Percentiles rank a stretch among this genome's conserved stretches.
These are phyloP conservation scores for Wickerhamomyces hampshirensis DNA, from an alignment of 805 yeast species.

Conservation along the genomic window DNA sequence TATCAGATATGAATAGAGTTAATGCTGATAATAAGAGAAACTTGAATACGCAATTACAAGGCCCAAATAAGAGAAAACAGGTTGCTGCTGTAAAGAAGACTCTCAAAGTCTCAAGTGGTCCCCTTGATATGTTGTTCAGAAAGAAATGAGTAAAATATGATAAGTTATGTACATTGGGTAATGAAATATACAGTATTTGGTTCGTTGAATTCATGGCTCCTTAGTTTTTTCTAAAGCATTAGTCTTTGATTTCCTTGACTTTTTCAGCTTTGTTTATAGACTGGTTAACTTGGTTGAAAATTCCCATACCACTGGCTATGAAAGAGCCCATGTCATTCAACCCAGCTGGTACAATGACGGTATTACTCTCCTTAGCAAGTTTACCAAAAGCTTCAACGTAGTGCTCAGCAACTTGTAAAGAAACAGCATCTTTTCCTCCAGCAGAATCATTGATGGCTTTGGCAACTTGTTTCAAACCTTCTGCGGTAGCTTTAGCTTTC, in stretches of 20 bases:
- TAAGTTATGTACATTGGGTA: constrained; percentile 4
- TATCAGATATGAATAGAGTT: constrained; percentile 23
- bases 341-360: constrained; percentile 72
- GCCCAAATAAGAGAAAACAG: constrained; percentile 23
- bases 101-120: constrained; percentile 59
- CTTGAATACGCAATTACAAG: neutral
- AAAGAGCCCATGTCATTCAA: constrained; percentile 68
- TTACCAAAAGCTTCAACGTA: constrained; percentile 79
- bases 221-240: neutral
- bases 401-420: constrained; percentile 76
- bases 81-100: constrained; percentile 30
- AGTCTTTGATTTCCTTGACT: constrained; percentile 4
- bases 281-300: constrained; percentile 50
- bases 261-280: constrained; percentile 7
- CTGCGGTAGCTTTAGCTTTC: constrained; percentile 69
- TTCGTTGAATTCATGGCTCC: no score
- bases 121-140: constrained; percentile 61
- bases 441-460: constrained; percentile 62
- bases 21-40: constrained; percentile 16
- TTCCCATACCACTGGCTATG: constrained; percentile 74
- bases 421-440: constrained; percentile 71
- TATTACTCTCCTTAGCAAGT: constrained; percentile 76
- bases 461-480: constrained; percentile 61
- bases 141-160: constrained; percentile 25
- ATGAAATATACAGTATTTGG: no score